These are phyloP conservation scores for Leersia perrieri DNA, from an alignment of 176 grass and related monocot genomes.

Conservation along the genomic window DNA sequence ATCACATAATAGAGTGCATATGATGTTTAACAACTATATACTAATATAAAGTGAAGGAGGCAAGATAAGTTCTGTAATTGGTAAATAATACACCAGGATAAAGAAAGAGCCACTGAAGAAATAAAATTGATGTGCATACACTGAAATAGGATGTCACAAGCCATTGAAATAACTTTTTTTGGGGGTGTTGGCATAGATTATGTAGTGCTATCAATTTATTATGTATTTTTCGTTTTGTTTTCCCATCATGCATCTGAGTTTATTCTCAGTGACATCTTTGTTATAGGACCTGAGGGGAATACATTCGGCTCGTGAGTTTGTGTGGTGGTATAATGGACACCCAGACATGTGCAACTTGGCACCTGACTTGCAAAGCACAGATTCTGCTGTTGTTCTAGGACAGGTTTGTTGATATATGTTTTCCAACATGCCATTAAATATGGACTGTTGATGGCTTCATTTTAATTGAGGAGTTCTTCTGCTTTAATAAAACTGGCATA, in stretches of 20 bases:
- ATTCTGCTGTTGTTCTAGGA: conserved; percentile 82
- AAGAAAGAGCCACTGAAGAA: background rate
- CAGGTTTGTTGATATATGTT: conserved; percentile 53
- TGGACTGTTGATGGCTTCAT: background rate
- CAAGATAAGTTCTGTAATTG: background rate
- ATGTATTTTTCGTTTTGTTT: conserved; percentile 4
- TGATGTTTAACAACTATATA: conserved; percentile 4
- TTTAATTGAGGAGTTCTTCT: background rate
- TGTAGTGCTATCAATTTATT: background rate
- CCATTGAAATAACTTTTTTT: background rate
- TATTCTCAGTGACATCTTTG: conserved; percentile 10
- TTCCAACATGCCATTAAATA: background rate
- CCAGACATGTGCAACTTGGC: conserved; percentile 62
- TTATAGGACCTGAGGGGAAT: conserved; percentile 77
- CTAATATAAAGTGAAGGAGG: background rate
- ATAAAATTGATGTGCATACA: background rate
- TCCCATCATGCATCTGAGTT: conserved; percentile 1
- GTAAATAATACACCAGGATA: background rate
- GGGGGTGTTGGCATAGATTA: background rate
- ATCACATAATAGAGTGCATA: background rate
- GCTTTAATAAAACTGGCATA: background rate
- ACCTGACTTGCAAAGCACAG: conserved; percentile 66
- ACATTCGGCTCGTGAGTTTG: conserved; percentile 89
- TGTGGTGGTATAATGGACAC: conserved; percentile 99
- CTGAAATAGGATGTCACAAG: background rate